phyloP scores from a whole-genome alignment of 768 basidiomycete genomes.

The Pisolithus tinctorius region DNA sequence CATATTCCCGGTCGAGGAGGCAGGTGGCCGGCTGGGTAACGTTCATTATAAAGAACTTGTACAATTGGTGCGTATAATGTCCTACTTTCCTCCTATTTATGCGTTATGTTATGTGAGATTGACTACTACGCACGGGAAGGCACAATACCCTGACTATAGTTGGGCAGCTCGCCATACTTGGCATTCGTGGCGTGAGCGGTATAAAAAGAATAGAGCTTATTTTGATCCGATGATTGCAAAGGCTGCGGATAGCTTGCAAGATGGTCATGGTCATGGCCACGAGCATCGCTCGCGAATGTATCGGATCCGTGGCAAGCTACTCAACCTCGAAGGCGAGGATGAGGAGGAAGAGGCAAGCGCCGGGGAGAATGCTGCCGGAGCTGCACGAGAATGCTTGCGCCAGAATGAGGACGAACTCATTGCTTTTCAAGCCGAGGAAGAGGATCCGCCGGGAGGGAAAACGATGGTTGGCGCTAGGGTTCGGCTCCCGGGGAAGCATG shows the following conservation, averaged over 20 bases:
- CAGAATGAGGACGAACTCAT: constrained; percentile 2
- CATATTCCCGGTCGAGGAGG: constrained; percentile 30
- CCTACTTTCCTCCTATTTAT: neutral
- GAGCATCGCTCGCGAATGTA: constrained; percentile 17
- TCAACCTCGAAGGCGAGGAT: constrained; percentile 2
- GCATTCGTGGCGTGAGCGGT: constrained; percentile 60
- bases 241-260: constrained; percentile 17
- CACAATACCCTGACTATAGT: constrained; percentile 32
- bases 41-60: constrained; percentile 38
- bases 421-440: constrained; percentile 1
- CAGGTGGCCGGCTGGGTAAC: constrained; percentile 42
- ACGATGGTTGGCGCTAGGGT: too few species aligned
- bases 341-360: constrained; percentile 6
- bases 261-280: constrained; percentile 16
- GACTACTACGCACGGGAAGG: constrained; percentile 12
- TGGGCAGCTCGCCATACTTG: constrained; percentile 42
- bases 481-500: constrained; percentile 5
- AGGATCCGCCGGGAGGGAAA: neutral
- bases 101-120: neutral
- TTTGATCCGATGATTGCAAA: constrained; percentile 38
- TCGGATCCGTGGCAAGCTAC: neutral
- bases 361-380: neutral
- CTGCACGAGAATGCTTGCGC: too few species aligned
- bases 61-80: constrained; percentile 37
- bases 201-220: constrained; percentile 34